Conservation (phyloP, 345 rosid genomes). For the Isatis tinctoria region DNA sequence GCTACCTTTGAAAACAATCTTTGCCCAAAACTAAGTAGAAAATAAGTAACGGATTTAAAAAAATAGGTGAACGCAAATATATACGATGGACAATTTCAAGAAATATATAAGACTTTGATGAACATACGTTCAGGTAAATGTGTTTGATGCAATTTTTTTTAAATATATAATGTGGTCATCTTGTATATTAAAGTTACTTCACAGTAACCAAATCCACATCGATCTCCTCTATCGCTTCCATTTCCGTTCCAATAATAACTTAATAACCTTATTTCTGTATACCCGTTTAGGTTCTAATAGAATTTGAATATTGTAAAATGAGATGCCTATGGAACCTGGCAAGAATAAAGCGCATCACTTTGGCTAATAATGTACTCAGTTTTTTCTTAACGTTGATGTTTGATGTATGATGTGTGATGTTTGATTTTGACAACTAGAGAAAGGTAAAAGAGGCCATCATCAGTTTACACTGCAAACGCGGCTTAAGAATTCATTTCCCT, state of each 20-base stretch:
- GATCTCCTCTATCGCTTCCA: neutral
- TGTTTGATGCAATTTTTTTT: neutral
- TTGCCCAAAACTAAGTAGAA: neutral
- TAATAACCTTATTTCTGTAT: neutral
- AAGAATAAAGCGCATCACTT: constrained; percentile 27
- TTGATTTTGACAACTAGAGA: constrained; percentile 35
- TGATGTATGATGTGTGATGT: constrained; percentile 29
- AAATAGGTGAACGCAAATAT: neutral
- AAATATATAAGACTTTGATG: neutral
- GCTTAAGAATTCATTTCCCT: constrained; percentile 19
- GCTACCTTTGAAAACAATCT: neutral
- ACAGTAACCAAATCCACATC: neutral
- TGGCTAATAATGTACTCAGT: neutral
- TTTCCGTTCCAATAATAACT: neutral
- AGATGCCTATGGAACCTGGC: constrained; percentile 29
- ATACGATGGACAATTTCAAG: neutral
- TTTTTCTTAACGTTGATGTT: neutral
- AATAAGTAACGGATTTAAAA: no score
- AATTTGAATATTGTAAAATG: constrained; percentile 18
- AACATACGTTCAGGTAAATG: neutral
- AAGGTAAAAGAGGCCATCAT: constrained; percentile 26
- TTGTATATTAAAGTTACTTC: neutral
- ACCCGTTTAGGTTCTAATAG: no score
- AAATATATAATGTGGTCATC: neutral
- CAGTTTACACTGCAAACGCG: constrained; percentile 35